A percentile compares a stretch with the other conserved stretches of the same genome.
phyloP scores from a whole-genome alignment of 2,329 filamentous ascomycete species.

The Phialocephala subalpina region DNA sequence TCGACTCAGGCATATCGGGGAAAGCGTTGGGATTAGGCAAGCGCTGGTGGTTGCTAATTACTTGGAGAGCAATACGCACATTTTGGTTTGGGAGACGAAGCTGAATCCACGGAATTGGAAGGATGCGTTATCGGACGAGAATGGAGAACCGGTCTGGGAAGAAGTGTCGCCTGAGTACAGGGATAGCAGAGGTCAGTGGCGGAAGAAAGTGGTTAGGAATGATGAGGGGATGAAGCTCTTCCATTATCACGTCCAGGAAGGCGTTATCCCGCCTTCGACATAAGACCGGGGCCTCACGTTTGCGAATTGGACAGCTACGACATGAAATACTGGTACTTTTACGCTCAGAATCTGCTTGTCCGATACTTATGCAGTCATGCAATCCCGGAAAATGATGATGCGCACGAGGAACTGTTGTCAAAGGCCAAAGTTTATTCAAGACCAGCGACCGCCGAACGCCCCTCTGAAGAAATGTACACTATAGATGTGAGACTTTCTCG shows the following conservation, averaged over 20 bases:
- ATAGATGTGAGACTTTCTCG: no score
- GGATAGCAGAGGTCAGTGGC: background rate
- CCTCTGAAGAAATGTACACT: no score
- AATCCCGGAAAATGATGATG: no score
- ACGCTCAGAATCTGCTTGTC: no score
- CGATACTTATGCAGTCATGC: no score
- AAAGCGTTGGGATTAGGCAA: constrained; percentile 34
- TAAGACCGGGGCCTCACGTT: background rate
- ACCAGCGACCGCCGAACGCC: no score
- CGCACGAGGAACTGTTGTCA: no score
- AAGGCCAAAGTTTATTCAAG: no score
- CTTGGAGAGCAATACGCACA: constrained; percentile 11
- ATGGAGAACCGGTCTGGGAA: background rate
- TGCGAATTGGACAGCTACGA: background rate
- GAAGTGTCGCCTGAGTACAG: background rate
- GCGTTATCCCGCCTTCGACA: background rate
- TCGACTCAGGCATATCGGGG: constrained; percentile 30
- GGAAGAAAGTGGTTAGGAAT: background rate
- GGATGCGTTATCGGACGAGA: background rate
- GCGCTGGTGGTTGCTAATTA: constrained; percentile 35
- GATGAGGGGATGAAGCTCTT: background rate
- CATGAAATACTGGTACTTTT: no score
- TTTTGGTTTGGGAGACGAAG: constrained; percentile 22
- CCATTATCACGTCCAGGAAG: background rate
- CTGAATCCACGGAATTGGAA: background rate